Conservation (phyloP, 345 rosid species). For the Eucalyptus cloeziana region DNA sequence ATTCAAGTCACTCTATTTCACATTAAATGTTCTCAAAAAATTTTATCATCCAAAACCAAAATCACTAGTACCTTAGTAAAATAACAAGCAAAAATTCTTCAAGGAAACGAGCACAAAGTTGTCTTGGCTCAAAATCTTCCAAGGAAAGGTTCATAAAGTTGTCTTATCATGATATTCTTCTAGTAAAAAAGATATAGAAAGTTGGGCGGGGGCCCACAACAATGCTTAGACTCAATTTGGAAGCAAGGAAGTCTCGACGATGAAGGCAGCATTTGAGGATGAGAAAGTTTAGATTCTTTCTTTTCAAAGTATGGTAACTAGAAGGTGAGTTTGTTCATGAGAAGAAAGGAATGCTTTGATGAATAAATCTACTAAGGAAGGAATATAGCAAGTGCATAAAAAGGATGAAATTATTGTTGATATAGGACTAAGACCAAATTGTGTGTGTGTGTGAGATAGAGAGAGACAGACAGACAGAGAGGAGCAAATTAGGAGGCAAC, state of each 20-base stretch:
- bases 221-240: too few relatives aligned
- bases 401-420: background rate
- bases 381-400: background rate
- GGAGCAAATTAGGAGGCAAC: background rate
- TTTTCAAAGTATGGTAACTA: too few relatives aligned
- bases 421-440: too few relatives aligned
- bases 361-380: background rate
- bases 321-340: too few relatives aligned
- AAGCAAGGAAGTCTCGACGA: too few relatives aligned
- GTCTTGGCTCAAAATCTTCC: background rate
- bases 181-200: background rate
- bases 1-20: background rate
- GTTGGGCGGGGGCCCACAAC: background rate
- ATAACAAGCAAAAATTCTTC: background rate
- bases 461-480: too few relatives aligned
- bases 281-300: too few relatives aligned
- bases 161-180: background rate
- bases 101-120: background rate
- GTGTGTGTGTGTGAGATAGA: too few relatives aligned
- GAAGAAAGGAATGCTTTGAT: background rate
- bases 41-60: background rate
- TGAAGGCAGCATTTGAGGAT: too few relatives aligned
- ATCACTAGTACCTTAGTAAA: background rate
- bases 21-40: background rate
- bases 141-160: background rate